Conservation (phyloP, 495 filamentous ascomycete species). For the Aspergillus saccharolyticus region DNA sequence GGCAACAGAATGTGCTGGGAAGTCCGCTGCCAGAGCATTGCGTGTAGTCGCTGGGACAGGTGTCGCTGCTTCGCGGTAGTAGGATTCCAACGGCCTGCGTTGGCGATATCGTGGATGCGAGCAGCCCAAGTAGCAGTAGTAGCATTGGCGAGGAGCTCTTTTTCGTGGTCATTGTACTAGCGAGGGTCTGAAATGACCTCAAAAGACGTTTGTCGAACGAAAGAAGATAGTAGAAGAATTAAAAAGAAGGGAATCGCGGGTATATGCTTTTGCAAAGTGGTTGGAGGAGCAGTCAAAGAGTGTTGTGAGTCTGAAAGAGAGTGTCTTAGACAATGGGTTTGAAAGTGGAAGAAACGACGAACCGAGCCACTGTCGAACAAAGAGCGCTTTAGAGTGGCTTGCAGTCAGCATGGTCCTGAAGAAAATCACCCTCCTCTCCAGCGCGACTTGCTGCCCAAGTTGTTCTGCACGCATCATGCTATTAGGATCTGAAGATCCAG, state of each 20-base stretch:
- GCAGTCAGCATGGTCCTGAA: not conserved
- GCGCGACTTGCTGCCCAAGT: constrained; percentile 14
- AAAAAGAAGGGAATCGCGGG: not conserved
- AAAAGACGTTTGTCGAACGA: not conserved
- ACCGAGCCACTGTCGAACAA: not conserved
- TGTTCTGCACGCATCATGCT: constrained; percentile 12
- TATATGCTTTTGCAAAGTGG: not conserved
- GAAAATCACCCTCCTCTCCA: not conserved
- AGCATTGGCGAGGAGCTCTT: constrained; percentile 9
- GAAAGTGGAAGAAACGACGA: not conserved
- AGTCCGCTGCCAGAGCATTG: constrained; percentile 52
- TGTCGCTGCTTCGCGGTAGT: constrained; percentile 27
- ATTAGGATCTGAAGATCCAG: constrained; percentile 8
- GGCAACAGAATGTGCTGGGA: constrained; percentile 74
- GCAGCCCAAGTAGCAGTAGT: constrained; percentile 23
- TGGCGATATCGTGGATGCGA: constrained; percentile 24
- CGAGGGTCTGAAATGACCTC: too few species aligned
- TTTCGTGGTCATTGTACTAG: not conserved
- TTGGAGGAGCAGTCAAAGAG: not conserved
- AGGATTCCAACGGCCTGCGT: constrained; percentile 28
- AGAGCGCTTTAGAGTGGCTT: not conserved
- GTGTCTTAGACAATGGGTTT: not conserved
- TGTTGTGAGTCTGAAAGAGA: not conserved
- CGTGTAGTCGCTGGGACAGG: constrained; percentile 44
- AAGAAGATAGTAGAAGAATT: not conserved